A percentile compares a stretch with the other conserved stretches of the same genome.
Evolutionary conservation across 164 flowering plant species (phyloP).

Genomic region (Chimonanthus salicifolius): DNA sequence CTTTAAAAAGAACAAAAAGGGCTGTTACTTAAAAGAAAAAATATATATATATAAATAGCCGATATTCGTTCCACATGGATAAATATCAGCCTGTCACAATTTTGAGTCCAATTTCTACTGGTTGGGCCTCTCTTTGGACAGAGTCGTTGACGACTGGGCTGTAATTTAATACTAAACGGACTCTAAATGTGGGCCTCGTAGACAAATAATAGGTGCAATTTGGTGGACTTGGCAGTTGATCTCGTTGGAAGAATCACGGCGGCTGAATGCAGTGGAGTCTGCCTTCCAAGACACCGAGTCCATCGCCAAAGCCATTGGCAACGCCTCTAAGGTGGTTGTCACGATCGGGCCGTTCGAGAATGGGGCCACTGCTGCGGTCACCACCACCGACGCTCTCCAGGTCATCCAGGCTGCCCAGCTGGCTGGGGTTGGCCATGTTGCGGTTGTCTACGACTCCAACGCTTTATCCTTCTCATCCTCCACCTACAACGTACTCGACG

Average conservation of each 20-base stretch:
- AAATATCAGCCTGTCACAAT: no score
- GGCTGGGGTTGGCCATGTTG: slow-evolving; percentile 80
- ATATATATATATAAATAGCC: no score
- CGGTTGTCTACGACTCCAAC: slow-evolving; percentile 53
- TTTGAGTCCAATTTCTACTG: no score
- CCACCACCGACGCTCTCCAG: slow-evolving; percentile 58
- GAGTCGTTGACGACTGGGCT: no score
- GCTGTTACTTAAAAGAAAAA: no score
- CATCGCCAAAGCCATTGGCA: slow-evolving; percentile 87
- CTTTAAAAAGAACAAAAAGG: no score
- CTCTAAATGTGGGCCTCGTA: no score
- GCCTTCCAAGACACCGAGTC: slow-evolving; percentile 52
- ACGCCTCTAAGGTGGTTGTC: slow-evolving; percentile 90
- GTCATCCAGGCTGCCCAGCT: slow-evolving; percentile 73
- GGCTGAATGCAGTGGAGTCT: slow-evolving; percentile 81
- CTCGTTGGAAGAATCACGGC: slow-evolving; percentile 59
- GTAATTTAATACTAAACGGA: no score
- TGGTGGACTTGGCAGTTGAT: slow-evolving; percentile 43
- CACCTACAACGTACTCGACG: slow-evolving; percentile 66
- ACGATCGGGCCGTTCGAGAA: slow-evolving; percentile 75
- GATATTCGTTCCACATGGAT: no score
- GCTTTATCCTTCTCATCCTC: slow-evolving; percentile 24
- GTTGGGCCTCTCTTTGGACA: no score
- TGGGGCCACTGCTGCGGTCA: slow-evolving; percentile 53
- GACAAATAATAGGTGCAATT: no score